Conservation (phyloP, 75 land plant genomes). For the Adiantum capillusveneris region DNA sequence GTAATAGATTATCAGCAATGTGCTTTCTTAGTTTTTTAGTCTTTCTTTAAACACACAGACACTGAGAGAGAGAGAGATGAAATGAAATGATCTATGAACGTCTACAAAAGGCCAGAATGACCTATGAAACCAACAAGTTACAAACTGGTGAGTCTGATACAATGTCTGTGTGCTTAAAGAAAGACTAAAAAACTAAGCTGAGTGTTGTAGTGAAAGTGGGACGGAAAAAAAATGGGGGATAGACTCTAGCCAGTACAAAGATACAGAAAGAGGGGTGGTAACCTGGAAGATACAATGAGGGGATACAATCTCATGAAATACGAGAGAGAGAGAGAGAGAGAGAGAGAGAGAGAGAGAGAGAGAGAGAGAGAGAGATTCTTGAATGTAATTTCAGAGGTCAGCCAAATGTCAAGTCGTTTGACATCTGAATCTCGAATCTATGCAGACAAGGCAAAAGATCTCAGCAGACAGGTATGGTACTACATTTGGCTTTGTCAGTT, state of each 20-base stretch:
- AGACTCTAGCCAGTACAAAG: background rate
- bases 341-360: conserved; percentile 16
- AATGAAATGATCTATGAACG: too few species aligned
- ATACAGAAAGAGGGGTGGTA: conserved; percentile 5
- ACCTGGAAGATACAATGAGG: too few species aligned
- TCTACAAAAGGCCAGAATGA: too few species aligned
- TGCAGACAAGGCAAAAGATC: conserved; percentile 88
- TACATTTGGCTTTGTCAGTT: too few species aligned
- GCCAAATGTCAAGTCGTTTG: conserved; percentile 84
- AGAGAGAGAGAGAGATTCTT: conserved; percentile 1
- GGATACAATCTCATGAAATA: too few species aligned
- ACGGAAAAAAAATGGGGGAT: background rate
- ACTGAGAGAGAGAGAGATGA: too few species aligned
- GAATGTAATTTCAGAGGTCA: conserved; percentile 72
- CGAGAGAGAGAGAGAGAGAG: conserved; percentile 15
- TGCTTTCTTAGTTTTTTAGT: too few species aligned
- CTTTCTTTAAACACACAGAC: too few species aligned
- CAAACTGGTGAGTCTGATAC: too few species aligned
- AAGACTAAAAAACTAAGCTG: background rate
- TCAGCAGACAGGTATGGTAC: conserved; percentile 78
- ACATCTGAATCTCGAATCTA: conserved; percentile 90
- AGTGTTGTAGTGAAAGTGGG: background rate
- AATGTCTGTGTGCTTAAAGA: background rate
- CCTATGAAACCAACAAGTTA: too few species aligned
- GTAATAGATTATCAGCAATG: too few species aligned